phyloP scores from a whole-genome alignment of 1,284 basidiomycete species.

The Cutaneotrichosporon cavernicola region DNA sequence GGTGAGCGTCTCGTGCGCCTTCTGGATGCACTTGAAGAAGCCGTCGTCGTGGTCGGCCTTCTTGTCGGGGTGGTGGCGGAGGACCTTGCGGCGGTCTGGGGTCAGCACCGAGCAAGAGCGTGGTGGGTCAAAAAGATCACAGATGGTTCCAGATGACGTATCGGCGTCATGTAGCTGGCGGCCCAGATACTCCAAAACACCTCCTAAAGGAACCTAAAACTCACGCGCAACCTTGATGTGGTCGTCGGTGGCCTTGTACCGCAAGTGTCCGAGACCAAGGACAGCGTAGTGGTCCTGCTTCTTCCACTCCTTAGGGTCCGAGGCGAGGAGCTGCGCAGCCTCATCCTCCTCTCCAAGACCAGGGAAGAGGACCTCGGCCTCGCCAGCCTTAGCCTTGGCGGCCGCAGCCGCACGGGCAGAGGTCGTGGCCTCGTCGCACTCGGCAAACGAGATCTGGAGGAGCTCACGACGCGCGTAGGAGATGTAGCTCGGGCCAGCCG shows the following conservation, averaged over 20 bases:
- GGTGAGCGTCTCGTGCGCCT: slow-evolving; percentile 88
- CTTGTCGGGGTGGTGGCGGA: slow-evolving; percentile 99
- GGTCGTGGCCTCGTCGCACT: slow-evolving; percentile 61
- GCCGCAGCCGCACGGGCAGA: slow-evolving; percentile 57
- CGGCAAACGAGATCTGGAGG: slow-evolving; percentile 73
- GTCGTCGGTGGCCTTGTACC: slow-evolving; percentile 81
- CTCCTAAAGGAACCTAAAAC: slow-evolving; percentile 47
- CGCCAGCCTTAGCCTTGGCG: slow-evolving; percentile 60
- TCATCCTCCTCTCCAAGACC: slow-evolving; percentile 92
- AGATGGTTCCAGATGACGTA: too few relatives aligned
- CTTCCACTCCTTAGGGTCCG: slow-evolving; percentile 99
- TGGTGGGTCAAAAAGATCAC: too few relatives aligned
- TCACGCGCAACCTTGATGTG: slow-evolving; percentile 96
- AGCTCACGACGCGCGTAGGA: slow-evolving; percentile 72
- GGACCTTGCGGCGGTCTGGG: slow-evolving; percentile 92
- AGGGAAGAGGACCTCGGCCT: slow-evolving; percentile 72
- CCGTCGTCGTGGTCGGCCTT: slow-evolving; percentile 96
- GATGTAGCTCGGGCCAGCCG: slow-evolving; percentile 80
- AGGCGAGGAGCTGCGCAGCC: slow-evolving; percentile 64
- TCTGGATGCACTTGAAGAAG: slow-evolving; percentile 99
- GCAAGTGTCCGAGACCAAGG: slow-evolving; percentile 84
- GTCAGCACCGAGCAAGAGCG: slow-evolving; percentile 13
- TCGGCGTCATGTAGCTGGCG: too few relatives aligned
- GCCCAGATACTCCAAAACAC: not conserved
- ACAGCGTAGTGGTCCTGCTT: slow-evolving; percentile 99